Base-by-base conservation (phyloP, 1,284 basidiomycete genomes). In the Tilletiopsis washingtonensis region DNA sequence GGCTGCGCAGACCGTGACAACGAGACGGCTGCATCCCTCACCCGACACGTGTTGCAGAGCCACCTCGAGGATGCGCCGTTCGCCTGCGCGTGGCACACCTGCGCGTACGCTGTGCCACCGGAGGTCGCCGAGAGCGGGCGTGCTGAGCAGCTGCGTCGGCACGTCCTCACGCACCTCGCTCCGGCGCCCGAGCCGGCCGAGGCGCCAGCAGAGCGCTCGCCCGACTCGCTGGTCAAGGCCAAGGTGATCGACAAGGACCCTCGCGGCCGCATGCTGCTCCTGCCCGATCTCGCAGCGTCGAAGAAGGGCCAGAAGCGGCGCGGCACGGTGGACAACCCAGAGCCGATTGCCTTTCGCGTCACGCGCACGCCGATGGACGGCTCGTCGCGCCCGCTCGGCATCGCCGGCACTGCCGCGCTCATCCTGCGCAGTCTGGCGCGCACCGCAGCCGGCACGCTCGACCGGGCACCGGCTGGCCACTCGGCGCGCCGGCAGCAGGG, bases 391-490 rank as follows among this genome's bases (percentile, higher is more conserved):
- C 67, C 67, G 4, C 63, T 60, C 34, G 69, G 69, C 32, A 54
- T 60, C 1, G 65, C 69, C 0, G 64, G 57, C 32, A 55, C 61
- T 9, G 62, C 66, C 38, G 47, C 62, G 32, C 55, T 69, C 21
- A 59, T 70, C 17, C 53, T 71, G 48, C 60, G 69, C 25, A 64
- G 59, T 49, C 45, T 71, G 15, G 52, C 68, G 5, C 57, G 69
- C 14, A 51, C 58, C 5, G 59, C 69, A 12, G 55, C 59, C 5
- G 45, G 42, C 3, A 38, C 66, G 19, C 44, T 71, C 40, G 49
- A 60, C 23, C 57, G 61, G 34, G 57, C 59, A 4, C 67, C 67
- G 15, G 20, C 34, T 15, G 36, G 53, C 57, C 3, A 55, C 55
- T 25, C 47, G 51, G 21, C 56, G 55, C 38, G 53, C 53, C 2